These are phyloP conservation scores for Elymus sibiricus DNA, from an alignment of 176 grass and related monocot species.

Conservation along the genomic window DNA sequence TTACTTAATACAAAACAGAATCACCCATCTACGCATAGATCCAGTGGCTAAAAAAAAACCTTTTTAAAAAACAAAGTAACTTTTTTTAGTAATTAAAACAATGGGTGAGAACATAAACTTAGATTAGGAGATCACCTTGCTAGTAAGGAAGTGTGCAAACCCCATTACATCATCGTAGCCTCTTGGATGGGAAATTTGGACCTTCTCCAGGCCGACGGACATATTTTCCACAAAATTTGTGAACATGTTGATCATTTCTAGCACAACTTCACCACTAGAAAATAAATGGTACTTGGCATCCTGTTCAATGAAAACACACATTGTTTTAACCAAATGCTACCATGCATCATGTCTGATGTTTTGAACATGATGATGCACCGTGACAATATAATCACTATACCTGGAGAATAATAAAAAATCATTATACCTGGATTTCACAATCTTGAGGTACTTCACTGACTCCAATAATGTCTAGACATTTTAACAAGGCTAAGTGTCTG, in stretches of 20 bases:
- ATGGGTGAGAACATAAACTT: background rate
- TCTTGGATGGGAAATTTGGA: slow-evolving; percentile 6
- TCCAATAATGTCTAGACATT: background rate
- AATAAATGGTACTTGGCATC: slow-evolving; percentile 17
- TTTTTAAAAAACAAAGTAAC: background rate
- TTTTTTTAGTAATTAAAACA: background rate
- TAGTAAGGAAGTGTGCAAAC: slow-evolving; percentile 8
- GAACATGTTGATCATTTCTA: slow-evolving; percentile 2
- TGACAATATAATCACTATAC: background rate
- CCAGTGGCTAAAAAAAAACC: background rate
- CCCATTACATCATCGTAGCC: background rate
- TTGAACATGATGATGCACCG: background rate
- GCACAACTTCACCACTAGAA: background rate
- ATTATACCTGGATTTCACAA: slow-evolving; percentile 11
- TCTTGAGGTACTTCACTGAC: background rate
- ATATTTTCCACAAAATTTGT: background rate
- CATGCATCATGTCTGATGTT: background rate
- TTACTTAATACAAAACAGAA: background rate
- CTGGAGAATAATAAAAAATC: background rate
- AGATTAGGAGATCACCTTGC: background rate
- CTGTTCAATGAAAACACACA: background rate
- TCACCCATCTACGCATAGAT: background rate
- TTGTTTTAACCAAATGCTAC: background rate
- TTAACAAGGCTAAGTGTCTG: background rate
- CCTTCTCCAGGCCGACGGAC: background rate